Evolutionary conservation across 2,329 filamentous ascomycete genomes (phyloP).

Genomic region (Penicillium oxalicum): DNA sequence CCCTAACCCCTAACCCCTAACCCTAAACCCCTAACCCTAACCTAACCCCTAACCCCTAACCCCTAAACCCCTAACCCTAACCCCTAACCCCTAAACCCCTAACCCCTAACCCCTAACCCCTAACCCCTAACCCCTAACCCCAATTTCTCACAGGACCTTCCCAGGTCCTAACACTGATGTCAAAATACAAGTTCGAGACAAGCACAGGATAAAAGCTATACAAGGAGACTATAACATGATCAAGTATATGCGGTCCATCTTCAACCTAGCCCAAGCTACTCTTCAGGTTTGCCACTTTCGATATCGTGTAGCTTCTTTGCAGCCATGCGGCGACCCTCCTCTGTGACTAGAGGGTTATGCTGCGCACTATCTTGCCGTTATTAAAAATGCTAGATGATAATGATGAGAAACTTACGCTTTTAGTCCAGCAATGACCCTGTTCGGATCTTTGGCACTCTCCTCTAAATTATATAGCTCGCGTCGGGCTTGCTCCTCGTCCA

Average conservation of each 20-base stretch:
- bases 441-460: neutral
- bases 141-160: too few species aligned
- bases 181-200: neutral
- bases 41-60: too few species aligned
- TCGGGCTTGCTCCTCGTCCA: neutral
- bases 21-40: too few species aligned
- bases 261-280: neutral
- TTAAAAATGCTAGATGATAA: neutral
- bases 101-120: too few species aligned
- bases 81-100: too few species aligned
- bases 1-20: too few species aligned
- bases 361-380: neutral
- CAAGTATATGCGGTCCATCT: neutral
- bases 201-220: neutral
- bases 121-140: too few species aligned
- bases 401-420: neutral
- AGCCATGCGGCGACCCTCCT: conserved; percentile 1
- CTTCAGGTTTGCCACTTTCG: neutral
- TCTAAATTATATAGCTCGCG: neutral
- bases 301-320: neutral
- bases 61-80: too few species aligned
- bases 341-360: neutral
- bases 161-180: neutral
- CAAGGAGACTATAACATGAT: neutral
- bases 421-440: neutral